Evolutionary conservation across 495 filamentous ascomycete species (phyloP), one percentile per base, ranked within the genome.

Genomic region (Parmelia sp.): DNA sequence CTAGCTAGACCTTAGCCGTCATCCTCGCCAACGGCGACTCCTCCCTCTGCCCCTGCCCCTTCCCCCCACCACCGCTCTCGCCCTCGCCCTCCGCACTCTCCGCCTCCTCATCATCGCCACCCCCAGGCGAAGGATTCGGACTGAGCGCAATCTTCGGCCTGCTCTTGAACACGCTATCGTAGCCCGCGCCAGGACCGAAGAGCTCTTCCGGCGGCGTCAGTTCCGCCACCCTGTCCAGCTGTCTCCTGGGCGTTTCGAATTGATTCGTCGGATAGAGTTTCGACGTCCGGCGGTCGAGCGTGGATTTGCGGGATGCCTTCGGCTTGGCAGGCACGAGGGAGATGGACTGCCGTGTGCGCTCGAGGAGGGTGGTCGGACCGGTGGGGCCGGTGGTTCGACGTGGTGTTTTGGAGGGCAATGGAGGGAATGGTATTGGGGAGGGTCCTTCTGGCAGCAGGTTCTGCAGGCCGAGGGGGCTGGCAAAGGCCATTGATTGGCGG

Each of bases 261-360:
- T 85, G 84, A 59, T 86, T 88, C 29, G 82, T 75, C 3, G 85
- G 83, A 65, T 80, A 84, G 0, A 71, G 35, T 44, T 72, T 84
- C 68, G 71, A 90, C 25, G 74, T 83, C 71, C 65, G 84, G 79
- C 70, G 80, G 78, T 68, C 82, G 76, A 58, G 71, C 69, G 47
- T 63, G 61, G 70, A 72, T 63, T 73, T 72, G 25, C 73, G 72
- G 15, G 74, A 66, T 58, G 25, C 33, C 36, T 61, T 49, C 62
- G 70, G 14, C 68, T 72, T 55, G 71, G 74, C 44, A 31, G 78
- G 76, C 51, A 84, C 66, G 12, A 81, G 73, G 21, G 86, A 89
- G 86, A 96, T 93, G 68, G 88, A 91, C 67, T 86, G 84, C n/a
- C 90, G 81, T 2, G 91, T 96, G 42, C 91, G 87, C 60, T 92